Base-by-base conservation (phyloP, 352 stramenopile species). In the Phytophthora sp. region DNA sequence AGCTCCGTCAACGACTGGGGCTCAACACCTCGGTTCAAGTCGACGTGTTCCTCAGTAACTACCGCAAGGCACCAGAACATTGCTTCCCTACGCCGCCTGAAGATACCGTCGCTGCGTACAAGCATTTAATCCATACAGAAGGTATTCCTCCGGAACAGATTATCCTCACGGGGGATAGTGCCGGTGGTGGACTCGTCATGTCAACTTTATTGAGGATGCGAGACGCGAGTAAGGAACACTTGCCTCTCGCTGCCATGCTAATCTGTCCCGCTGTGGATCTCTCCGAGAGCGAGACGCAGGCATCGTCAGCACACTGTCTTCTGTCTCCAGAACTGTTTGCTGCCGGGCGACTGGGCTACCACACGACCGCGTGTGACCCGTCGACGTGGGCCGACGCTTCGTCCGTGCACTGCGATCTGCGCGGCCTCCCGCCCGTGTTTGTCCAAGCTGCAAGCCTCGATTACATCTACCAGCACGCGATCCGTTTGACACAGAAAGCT, bases 361-460 rank as follows among this genome's bases (percentile, higher is more conserved):
- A 75, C 42, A 52, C 30, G 7, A 69, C 63, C 2, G 27, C 24
- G 2, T 39, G 44, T 6, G 60, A 74, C 61, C 63, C 59, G 23
- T 52, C 21, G 9, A 76, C 69, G 15, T 77, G 76, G 76, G 45
- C 56, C 1, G 68, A 84, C 38, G 74, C 76, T 9, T 84, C 76
- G 11, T 66, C 76, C n/a, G 71, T 81, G 27, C 78, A 89, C 69
- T 85, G 80, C 56, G 65, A 86, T 47, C 62, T 89, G 21, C 50
- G 56, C 18, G 72, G 51, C 7, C 71, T 88, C 15, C 69, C 79
- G 3, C 77, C 79, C 3, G 63, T 80, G 39, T 76, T 83, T 29
- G 47, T 88, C n/a, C 80, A 85, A 42, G 63, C 74, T 53, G 79
- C 39, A 4, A 68, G 46, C 24, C 52, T 75, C 9, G 80, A 89